Base-by-base conservation (phyloP, 2,329 filamentous ascomycete genomes). In the Onygenales sp. region DNA sequence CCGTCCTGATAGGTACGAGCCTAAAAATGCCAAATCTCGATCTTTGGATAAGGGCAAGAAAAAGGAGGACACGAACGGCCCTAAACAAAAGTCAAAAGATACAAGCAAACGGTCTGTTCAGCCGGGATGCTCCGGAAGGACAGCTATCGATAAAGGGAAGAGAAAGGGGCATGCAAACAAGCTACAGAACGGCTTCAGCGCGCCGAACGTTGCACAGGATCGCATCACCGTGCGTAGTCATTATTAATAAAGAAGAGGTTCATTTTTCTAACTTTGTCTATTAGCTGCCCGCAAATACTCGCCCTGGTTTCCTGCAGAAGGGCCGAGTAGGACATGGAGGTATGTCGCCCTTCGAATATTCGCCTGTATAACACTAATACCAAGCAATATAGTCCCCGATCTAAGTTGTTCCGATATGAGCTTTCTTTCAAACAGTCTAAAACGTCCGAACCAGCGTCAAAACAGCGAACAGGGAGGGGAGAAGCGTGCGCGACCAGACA, bases 171-270 rank as follows among this genome's bases (percentile, higher is more conserved):
- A 65, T 39, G 65, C 59, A 43, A 61, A 64, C 35, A 61, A 78
- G 38, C 69, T 83, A 6, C 76, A 83, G 65, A 66, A 72, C 5
- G 77, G 76, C 17, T 86, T 85, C 57, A 69, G 69, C 10, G 82
- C 82, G 0, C 65, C 74, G 3, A 76, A 76, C 45, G 73, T 86
- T 43, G 64, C 74, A 9, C 72, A 72, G 45, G 67, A 73, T 11
- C 73, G 78, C 9, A 66, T 82, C 48, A 81, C 78, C 9, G 79
- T 81, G 61, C 61, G 72, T 33, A 11, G n/a, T 35, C 43, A 17
- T 14, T 9, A 21, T 14, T 13, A 11, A 38, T 14, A n/a, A 3
- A 31, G 1, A 11, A 46, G 21, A 27, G 21, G 21, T 17, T 32
- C 1, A 13, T 5, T 31, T 41, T 46, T 14, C 36, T 49, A 41